Conservation (phyloP, 352 stramenopile species). For the Pythium sp. region DNA sequence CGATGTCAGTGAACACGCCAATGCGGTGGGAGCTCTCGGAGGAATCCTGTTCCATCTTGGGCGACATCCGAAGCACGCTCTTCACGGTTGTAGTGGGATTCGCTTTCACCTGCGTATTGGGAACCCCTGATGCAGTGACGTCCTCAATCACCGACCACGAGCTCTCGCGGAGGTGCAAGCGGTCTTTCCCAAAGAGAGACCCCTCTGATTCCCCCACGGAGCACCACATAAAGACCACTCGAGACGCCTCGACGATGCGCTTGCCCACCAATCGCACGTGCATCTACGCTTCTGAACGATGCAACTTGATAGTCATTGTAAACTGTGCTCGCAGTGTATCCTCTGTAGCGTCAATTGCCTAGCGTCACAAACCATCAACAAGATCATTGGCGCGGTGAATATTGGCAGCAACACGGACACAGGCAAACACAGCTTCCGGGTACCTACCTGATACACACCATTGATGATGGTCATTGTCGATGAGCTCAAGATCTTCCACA, state of each 20-base stretch:
- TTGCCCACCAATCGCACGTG: neutral
- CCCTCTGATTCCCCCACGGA: neutral
- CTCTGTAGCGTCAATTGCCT: neutral
- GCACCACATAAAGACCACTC: conserved; percentile 4
- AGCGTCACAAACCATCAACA: neutral
- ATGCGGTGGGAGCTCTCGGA: too few species aligned
- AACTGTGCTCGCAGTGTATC: neutral
- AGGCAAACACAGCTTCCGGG: too few species aligned
- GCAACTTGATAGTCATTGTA: neutral
- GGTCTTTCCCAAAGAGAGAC: neutral
- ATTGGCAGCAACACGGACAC: too few species aligned
- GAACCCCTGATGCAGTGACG: neutral
- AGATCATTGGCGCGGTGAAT: neutral
- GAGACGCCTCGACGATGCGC: neutral
- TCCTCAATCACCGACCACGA: conserved; percentile 2
- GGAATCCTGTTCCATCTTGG: too few species aligned
- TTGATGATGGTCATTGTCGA: neutral
- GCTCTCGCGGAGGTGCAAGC: neutral
- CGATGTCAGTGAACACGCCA: too few species aligned
- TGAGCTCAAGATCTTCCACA: conserved; percentile 4
- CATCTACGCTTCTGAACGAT: neutral
- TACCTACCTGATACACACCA: conserved; percentile 11
- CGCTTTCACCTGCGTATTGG: too few species aligned
- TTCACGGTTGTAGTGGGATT: too few species aligned
- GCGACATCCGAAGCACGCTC: too few species aligned